A percentile compares a stretch with the other conserved stretches of the same genome.
These are phyloP conservation scores for Phialocephala subalpina DNA, from an alignment of 2,329 filamentous ascomycete genomes.

Conservation along the genomic window DNA sequence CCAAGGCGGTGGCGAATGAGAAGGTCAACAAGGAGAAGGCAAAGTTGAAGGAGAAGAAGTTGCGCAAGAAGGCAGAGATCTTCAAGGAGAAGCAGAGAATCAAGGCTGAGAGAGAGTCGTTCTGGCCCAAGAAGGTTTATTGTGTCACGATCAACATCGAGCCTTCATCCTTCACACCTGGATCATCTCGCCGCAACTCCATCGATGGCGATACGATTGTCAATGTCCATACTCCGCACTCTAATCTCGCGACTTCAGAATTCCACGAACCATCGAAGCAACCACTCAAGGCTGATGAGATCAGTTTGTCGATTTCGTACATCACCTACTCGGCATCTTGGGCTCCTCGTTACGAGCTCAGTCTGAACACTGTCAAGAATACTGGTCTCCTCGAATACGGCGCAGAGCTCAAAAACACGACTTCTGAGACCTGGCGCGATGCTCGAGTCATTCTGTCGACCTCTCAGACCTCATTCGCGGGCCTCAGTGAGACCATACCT, in stretches of 20 bases:
- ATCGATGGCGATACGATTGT: conserved; percentile 42
- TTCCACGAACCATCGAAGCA: conserved; percentile 33
- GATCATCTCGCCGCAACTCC: conserved; percentile 58
- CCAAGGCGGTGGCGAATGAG: conserved; percentile 38
- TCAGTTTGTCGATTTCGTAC: conserved; percentile 42
- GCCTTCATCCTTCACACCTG: conserved; percentile 50
- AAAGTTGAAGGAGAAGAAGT: conserved; percentile 47
- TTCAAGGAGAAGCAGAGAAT: conserved; percentile 54
- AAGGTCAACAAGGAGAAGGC: conserved; percentile 48
- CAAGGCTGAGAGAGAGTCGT: conserved; percentile 51
- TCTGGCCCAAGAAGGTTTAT: conserved; percentile 60
- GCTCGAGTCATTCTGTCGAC: conserved; percentile 54
- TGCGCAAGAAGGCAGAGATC: conserved; percentile 48
- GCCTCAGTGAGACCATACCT: conserved; percentile 57
- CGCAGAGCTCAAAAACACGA: conserved; percentile 61
- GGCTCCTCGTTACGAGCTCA: conserved; percentile 57
- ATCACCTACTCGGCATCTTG: conserved; percentile 50
- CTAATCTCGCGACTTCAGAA: conserved; percentile 33
- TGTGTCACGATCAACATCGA: conserved; percentile 60
- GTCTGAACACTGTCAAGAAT: conserved; percentile 47
- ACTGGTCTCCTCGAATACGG: conserved; percentile 52
- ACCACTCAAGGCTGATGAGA: conserved; percentile 34
- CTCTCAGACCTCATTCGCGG: conserved; percentile 57
- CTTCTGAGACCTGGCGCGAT: conserved; percentile 57
- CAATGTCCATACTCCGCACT: conserved; percentile 17